Base-by-base conservation (phyloP, 2,329 filamentous ascomycete genomes). In the Calycina herbarum region DNA sequence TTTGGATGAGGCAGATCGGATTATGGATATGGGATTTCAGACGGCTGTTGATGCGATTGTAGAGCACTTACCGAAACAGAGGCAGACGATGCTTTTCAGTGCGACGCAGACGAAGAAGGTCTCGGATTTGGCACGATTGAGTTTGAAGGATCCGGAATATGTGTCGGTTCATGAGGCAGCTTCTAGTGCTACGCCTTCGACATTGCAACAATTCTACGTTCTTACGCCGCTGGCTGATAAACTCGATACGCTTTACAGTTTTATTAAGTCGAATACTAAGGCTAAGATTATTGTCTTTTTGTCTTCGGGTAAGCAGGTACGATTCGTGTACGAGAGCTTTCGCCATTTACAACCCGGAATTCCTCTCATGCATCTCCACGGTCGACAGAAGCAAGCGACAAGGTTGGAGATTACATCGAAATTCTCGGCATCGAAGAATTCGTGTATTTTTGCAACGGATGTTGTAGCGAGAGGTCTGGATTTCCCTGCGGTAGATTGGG, bases 11-110 rank as follows among this genome's bases (percentile, higher is more conserved):
- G 95, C 95, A 2, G 95, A 99, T 77, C 87, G 95, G 48, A 97
- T 97, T 74, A 88, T 99, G 85, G 95, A 99, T 75, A 95, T 98
- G 93, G 95, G 95, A 5, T 99, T 99, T 77, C 90, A 96, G 78
- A 82, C 84, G 5, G 92, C 92, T 0, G 89, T 99, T 3, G 95
- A 99, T 78, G 95, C 95, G 0, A 91, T 99, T 61, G 80, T 99
- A 33, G 93, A 96, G 68, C 96, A 98, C 76, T 82, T 99, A 1
- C 95, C 95, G 0, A 89, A 87, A 72, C 82, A 89, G 33, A 85
- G 95, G 68, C 95, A 99, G 79, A 99, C 95, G 0, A 83, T 99
- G 75, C 86, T 99, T 10, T 99, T 98, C 82, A 96, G 92, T 75
- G 95, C 95, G 0, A 99, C 95, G 0, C 95, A 99, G 78, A 98